Evolutionary conservation across 176 grass and related monocot species (phyloP).

Genomic region (Poa pratensis): DNA sequence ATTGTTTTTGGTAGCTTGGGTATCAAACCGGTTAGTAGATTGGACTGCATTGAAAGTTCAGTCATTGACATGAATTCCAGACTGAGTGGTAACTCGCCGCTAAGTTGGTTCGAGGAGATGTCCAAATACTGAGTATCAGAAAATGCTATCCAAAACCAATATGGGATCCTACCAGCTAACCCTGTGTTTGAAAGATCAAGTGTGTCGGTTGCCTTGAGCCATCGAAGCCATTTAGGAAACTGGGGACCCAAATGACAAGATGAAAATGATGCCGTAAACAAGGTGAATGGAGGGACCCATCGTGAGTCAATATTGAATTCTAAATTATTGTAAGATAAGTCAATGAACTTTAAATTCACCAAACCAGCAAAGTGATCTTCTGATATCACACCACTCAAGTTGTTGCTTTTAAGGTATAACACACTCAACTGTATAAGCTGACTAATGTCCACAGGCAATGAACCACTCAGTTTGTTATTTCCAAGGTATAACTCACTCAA

Average conservation of each 20-base stretch:
- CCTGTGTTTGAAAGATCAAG: conserved; percentile 1
- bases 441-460: not conserved
- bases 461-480: conserved; percentile 2
- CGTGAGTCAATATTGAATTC: not conserved
- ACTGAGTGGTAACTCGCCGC: conserved; percentile 1
- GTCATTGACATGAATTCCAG: conserved; percentile 26
- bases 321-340: conserved; percentile 1
- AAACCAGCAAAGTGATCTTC: conserved; percentile 30
- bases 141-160: conserved; percentile 45
- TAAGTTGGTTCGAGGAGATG: not conserved
- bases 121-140: not conserved
- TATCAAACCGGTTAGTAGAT: not conserved
- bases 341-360: not conserved
- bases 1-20: not conserved
- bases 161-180: not conserved
- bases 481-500: not conserved
- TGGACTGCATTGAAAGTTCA: conserved; percentile 10
- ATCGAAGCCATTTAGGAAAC: conserved; percentile 4
- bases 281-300: conserved; percentile 40
- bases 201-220: accelerated
- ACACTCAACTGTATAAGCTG: not conserved
- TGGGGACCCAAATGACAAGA: not conserved
- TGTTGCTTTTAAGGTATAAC: not conserved
- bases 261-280: not conserved
- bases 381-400: conserved; percentile 22